Base-by-base conservation (phyloP, 1,139 yeast species). In the Debaryomycetaceae sp. region DNA sequence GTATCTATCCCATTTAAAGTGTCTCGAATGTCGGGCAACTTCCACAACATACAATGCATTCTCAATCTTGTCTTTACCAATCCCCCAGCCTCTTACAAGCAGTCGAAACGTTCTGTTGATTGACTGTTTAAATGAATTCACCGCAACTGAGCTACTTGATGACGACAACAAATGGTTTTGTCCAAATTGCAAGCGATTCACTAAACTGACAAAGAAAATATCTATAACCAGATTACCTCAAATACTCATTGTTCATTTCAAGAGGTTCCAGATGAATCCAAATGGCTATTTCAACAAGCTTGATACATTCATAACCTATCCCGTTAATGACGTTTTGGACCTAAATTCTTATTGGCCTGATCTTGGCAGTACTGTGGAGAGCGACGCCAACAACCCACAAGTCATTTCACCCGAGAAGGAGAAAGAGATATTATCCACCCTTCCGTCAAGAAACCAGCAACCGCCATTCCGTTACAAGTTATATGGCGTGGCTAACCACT, bases 91-190 rank as follows among this genome's bases (percentile, higher is more conserved):
- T 42, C 50, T 61, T 44, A 56, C 57, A 37, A 45, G 45, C 39
- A 41, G 60, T 6, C 42, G 36, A 30, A 54, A 60, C 27, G 70
- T 79, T 3, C 68, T 74, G 50, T 63, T 90, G 36, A 66, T 77
- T 39, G 87, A 84, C 48, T 87, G 96, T 57, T 75, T 88, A 50
- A 74, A 79, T 51, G 85, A 83, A 53, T 88, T 88, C 58, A 82
- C 87, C 1, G 80, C 74, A 7, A 63, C 73, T 3, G 96, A 89
- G 58, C 60, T 80, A 13, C 71, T 93, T 44, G 95, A 86, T 49
- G 89, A 85, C 13, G 84, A 87, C 46, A 89, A 91, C 59, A 83
- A 89, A 49, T 91, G 98, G 98, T 77, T 80, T 49, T 93, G 99
- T 64, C 90, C 97, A 1, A 66, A 71, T 22, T 93, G 99, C 65